Conservation (phyloP, 176 grass and related monocot species). For the Leersia perrieri region DNA sequence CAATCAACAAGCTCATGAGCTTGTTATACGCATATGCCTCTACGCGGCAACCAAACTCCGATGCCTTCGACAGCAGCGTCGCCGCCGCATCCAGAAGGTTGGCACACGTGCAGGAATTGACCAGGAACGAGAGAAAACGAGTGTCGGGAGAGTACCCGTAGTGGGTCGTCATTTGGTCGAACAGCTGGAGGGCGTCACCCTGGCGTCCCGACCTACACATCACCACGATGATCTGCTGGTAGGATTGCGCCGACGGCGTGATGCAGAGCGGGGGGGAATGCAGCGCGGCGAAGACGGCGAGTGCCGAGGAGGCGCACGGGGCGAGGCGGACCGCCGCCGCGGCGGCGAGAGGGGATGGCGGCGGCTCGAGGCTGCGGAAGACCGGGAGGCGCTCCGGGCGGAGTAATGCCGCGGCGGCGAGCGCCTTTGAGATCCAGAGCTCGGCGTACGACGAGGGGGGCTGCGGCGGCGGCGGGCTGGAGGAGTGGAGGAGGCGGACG, state of each 20-base stretch:
- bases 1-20: constrained; percentile 54
- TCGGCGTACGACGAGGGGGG: constrained; percentile 13
- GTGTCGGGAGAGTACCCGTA: constrained; percentile 34
- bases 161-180: constrained; percentile 72
- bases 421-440: constrained; percentile 82
- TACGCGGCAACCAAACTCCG: constrained; percentile 37
- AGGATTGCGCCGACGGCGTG: constrained; percentile 32
- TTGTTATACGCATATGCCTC: constrained; percentile 67
- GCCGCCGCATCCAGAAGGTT: constrained; percentile 41
- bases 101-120: constrained; percentile 42
- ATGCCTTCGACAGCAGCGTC: constrained; percentile 40
- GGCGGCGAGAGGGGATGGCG: constrained; percentile 23
- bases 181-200: constrained; percentile 62
- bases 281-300: constrained; percentile 37
- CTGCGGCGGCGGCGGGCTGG: constrained; percentile 2
- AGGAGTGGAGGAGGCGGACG: constrained; percentile 28
- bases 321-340: constrained; percentile 26
- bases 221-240: constrained; percentile 39
- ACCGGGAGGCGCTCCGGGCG: constrained; percentile 20
- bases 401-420: constrained; percentile 14
- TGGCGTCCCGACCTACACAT: constrained; percentile 50
- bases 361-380: constrained; percentile 25
- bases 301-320: constrained; percentile 32
- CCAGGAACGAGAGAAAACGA: constrained; percentile 59
- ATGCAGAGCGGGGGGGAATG: constrained; percentile 45